Base-by-base conservation (phyloP, 2,329 filamentous ascomycete genomes). In the Nemania sp. region DNA sequence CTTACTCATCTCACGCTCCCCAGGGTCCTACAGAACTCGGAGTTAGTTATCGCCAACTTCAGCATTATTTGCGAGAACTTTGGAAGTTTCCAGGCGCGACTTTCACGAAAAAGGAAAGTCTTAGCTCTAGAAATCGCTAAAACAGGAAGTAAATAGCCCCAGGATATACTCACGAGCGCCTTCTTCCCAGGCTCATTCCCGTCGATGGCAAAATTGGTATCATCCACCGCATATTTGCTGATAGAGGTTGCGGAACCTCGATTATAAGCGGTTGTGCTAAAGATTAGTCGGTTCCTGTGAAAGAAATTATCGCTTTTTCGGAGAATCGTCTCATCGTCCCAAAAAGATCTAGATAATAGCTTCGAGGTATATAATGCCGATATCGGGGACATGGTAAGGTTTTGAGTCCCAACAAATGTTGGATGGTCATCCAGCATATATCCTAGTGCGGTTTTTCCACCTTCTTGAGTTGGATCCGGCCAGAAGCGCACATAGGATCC, bases 231-330 rank as follows among this genome's bases (percentile, higher is more conserved):
- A n/a, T n/a, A n/a, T n/a, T n/a, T n/a, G n/a, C n/a, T n/a, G n/a
- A n/a, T n/a, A n/a, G n/a, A n/a, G n/a, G n/a, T n/a, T n/a, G n/a
- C n/a, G n/a, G n/a, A n/a, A n/a, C n/a, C n/a, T n/a, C n/a, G n/a
- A n/a, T 27, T 18, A 32, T 32, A 22, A 2, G 7, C 5, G 29
- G 38, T 51, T 7, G 10, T 51, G 13, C n/a, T 38, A 10, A 18
- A 38, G 22, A 64, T 1, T 7, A 60, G 7, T 26, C 7, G 7
- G 15, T 18, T 67, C 20, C 45, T 38, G 41, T 64, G 54, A n/a
- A 59, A 67, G 26, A 53, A 63, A 53, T 53, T 29, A 54, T 63
- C 59, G 11, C 64, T 54, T 63, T 67, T 64, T 47, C 10, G 29
- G 20, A 32, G 64, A 38, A 63, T 63, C 2, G 15, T 29, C n/a